Evolutionary conservation across 106 monocot genomes (phyloP), one percentile per base, ranked within the genome.

Genomic region (Dendrobium nobile): DNA sequence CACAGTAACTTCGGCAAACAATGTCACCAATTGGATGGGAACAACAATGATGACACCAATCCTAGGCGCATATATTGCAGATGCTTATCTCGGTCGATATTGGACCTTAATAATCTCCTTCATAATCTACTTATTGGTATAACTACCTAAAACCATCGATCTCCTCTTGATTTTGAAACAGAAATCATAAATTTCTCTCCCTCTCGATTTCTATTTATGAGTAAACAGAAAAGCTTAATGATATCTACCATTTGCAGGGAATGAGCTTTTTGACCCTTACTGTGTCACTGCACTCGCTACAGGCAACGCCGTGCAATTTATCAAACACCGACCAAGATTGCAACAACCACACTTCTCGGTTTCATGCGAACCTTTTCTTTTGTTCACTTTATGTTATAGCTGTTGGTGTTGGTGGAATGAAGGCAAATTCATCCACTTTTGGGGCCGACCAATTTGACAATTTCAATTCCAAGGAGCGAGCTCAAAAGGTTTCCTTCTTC

Each of bases 381-480:
- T 77, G 79, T 73, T 84, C 95, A 15, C 91, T 96, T 48, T 96
- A 96, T 82, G 85, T 87, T 48, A 84, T 96, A 1, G 87, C 95
- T 19, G 22, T 96, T 3, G 95, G 93, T 16, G 89, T 91, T 0
- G 93, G 93, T 26, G 93, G 95, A 40, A 93, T 93, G n/a, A 96
- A 93, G 82, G 93, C 89, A 18, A 96, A 96, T 85, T 91, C 93
- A 77, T 89, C 91, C 11, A 93, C 95, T 68, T 88, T 96, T 47
- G 95, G 95, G 59, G 93, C 95, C 2, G 93, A 93, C 86, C 95
- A 96, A 55, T 96, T 96, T 54, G 95, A 96, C 65, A 90, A 87
- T 13, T 91, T 87, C 72, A 84, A 93, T 75, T 80, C 88, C 0
- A 91, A 84, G 75, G 95, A 96, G 82, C 82, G 83, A 33, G 16